These are phyloP conservation scores for Xylariaceae sp. DNA, from an alignment of 2,329 filamentous ascomycete species.

Conservation along the genomic window DNA sequence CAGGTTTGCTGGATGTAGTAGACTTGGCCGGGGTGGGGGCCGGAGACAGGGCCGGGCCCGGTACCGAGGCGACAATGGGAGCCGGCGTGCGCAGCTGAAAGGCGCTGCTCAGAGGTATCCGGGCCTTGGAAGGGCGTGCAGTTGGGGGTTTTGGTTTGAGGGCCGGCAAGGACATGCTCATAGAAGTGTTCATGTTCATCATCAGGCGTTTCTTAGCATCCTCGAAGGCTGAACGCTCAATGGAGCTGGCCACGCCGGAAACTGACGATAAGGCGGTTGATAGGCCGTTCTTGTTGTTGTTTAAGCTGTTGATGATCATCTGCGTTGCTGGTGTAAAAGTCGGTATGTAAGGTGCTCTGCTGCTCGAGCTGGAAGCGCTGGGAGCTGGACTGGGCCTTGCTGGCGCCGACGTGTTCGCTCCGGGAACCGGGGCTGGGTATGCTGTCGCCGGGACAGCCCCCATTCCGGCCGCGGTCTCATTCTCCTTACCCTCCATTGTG, in stretches of 20 bases:
- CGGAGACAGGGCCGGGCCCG: too few relatives aligned
- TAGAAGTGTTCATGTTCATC: conserved; percentile 31
- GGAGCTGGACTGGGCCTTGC: conserved; percentile 13
- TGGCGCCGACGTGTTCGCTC: neutral
- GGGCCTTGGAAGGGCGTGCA: neutral
- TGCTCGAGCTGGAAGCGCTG: conserved; percentile 17
- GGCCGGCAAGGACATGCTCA: conserved; percentile 29
- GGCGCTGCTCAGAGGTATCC: conserved; percentile 12
- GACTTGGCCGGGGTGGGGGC: too few relatives aligned
- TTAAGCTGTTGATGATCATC: conserved; percentile 33
- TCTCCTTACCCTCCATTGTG: too few relatives aligned
- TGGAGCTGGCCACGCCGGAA: conserved; percentile 21
- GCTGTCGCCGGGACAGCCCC: too few relatives aligned
- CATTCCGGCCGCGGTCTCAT: too few relatives aligned
- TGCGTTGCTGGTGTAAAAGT: conserved; percentile 30
- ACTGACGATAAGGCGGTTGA: conserved; percentile 27
- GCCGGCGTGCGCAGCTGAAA: conserved; percentile 19
- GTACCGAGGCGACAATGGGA: too few relatives aligned
- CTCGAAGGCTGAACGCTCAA: conserved; percentile 29
- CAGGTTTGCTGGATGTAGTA: too few relatives aligned
- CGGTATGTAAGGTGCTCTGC: conserved; percentile 25
- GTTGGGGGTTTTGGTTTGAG: neutral
- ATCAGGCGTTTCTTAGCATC: conserved; percentile 33
- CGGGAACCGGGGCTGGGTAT: too few relatives aligned
- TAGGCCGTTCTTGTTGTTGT: conserved; percentile 26